Evolutionary conservation across 2,329 filamentous ascomycete species (phyloP), one percentile per base, ranked within the genome.

Genomic region (Cadophora luteo-olivacea): DNA sequence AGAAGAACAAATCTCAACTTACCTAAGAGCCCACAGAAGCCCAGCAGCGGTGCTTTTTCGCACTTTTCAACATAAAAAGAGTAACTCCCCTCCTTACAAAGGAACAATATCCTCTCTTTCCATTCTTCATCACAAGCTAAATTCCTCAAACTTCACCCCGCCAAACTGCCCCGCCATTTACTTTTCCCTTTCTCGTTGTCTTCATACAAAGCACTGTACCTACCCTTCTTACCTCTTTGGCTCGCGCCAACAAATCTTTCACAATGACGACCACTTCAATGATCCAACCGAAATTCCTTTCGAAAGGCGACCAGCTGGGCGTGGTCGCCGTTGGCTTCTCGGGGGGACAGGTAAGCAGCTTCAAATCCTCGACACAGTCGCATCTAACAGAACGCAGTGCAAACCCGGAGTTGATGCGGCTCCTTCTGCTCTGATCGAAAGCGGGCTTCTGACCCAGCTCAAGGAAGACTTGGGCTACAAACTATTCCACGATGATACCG

Each of bases 271-370:
- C 75, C 45, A 74, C 74, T 32, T 77, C 75, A 41, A 78, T 78
- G 76, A 68, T 78, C 64, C 66, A 77, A 51, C 74, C 76, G 68
- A 94, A 91, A 78, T 98, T 97, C 83, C 91, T 98, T 75, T 85
- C 90, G 72, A 86, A 90, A 78, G 87, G 89, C 38, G 86, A 92
- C 77, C 90, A 98, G 77, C 86, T 99, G 72, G 96, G 95, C 71
- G 87, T 99, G 67, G 93, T 98, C 48, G 94, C 95, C 61, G 96
- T 98, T 48, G 95, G 95, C 71, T 99, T 98, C 84, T 97, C 94
- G 65, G 95, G 95, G 73, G 96, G 96, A 67, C 96, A 97, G 89
- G 94, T 96, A 89, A 75, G 85, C 62, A 67, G 11, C 61, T 33
- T 41, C 16, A 48, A 51, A 66, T 45, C 63, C 14, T 57, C n/a